Percentiles rank a stretch among this genome's conserved stretches.
Conservation (phyloP, 2,329 filamentous ascomycete genomes). For the Penicillium olsonii region DNA sequence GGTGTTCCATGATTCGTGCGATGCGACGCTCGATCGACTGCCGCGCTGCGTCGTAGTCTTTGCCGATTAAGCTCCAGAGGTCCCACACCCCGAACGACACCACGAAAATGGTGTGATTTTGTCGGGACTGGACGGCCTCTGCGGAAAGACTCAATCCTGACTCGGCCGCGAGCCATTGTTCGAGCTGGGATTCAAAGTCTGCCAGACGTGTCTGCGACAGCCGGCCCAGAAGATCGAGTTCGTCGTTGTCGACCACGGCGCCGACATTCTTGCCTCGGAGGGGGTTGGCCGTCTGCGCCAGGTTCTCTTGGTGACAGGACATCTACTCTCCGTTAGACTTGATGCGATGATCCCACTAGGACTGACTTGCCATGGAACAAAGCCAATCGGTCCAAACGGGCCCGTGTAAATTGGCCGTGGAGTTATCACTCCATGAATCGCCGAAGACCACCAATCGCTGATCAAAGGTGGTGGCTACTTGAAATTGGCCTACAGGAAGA, state of each 20-base stretch:
- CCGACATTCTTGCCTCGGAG: constrained; percentile 27
- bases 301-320: constrained; percentile 37
- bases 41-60: constrained; percentile 28
- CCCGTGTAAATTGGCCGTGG: constrained; percentile 29
- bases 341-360: not conserved
- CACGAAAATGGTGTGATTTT: constrained; percentile 37
- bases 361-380: constrained; percentile 35
- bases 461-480: constrained; percentile 24
- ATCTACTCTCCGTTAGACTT: constrained; percentile 20
- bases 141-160: constrained; percentile 20
- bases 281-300: constrained; percentile 32
- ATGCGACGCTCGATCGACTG: constrained; percentile 33
- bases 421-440: constrained; percentile 42
- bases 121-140: constrained; percentile 25
- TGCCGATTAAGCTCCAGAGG: constrained; percentile 37
- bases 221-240: constrained; percentile 28
- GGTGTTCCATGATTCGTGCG: constrained; percentile 34
- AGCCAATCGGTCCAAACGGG: constrained; percentile 39
- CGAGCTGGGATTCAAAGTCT: constrained; percentile 41
- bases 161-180: constrained; percentile 39
- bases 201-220: constrained; percentile 31
- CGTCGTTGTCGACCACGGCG: constrained; percentile 36
- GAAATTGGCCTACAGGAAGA: constrained; percentile 18
- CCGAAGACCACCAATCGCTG: constrained; percentile 41
- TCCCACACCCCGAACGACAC: constrained; percentile 45